Base-by-base conservation (phyloP, 129 eudicot genomes). In the Lactuca sativa region DNA sequence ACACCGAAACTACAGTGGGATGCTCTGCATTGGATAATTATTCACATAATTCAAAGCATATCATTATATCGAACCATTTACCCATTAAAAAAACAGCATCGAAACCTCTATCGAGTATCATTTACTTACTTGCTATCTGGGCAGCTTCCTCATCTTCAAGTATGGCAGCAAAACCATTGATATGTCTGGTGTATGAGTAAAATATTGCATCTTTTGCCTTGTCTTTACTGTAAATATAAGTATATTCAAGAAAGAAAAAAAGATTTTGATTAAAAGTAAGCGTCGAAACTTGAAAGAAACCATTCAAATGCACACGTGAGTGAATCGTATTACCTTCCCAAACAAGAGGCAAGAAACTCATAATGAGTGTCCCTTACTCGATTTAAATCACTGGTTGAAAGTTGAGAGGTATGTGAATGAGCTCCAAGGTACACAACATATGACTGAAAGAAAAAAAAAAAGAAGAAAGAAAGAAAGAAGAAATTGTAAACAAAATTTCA, bases 131-230 rank as follows among this genome's bases (percentile, higher is more conserved):
- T 30, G 96, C 91, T 76, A 92, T 80, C 66, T 67, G 68, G 51
- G 78, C 71, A 13, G 92, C 98, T 73, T 84, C 95, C 37, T 85
- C 78, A 21, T 86, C 98, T 52, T 85, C 95, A 64, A 93, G 92
- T 7, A 59, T 78, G 49, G 96, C 98, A 75, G 98, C 98, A 83
- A 93, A 93, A 38, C 98, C 98, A 80, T 93, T 93, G 60, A 93
- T 93, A 71, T 86, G 86, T 71, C 86, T 81, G n/a, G 95, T 89
- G 77, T 92, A 92, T 14, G 98, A 92, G 83, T 89, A 84, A 56
- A 89, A 85, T 5, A 92, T 84, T 32, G 98, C 95, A 70, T 86
- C 90, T 76, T 81, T 85, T 61, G 98, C 96, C 80, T 86, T 85
- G 4, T 84, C 80, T 40, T 73, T 73, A 64, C 92, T 86, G 60